A percentile compares a stretch with the other conserved stretches of the same genome.
These are phyloP conservation scores for Parascedosporium putredinis DNA, from an alignment of 2,329 filamentous ascomycete genomes.

Conservation along the genomic window DNA sequence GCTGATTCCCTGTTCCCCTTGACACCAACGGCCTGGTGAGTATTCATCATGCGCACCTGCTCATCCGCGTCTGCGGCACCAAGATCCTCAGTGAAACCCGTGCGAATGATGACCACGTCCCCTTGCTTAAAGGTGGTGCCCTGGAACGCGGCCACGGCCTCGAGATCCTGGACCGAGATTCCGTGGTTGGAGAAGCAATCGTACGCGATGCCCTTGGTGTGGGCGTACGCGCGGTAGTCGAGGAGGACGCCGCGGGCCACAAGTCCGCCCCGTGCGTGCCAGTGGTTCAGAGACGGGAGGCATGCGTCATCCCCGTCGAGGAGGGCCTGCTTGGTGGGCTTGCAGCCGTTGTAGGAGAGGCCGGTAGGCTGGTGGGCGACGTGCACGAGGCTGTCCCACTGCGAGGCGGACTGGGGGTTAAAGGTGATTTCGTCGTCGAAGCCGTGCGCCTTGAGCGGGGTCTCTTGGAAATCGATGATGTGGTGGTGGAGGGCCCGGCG, in stretches of 20 bases:
- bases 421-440: not conserved
- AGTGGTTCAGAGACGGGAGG: not conserved
- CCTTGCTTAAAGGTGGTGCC: conserved; percentile 34
- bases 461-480: not conserved
- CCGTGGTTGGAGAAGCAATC: conserved; percentile 28
- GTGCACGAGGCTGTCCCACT: not conserved
- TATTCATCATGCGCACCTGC: not conserved
- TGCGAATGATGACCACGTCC: conserved; percentile 39
- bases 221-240: conserved; percentile 36
- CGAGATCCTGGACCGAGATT: conserved; percentile 19
- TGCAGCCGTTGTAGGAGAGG: not conserved
- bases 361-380: not conserved
- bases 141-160: conserved; percentile 26
- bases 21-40: not conserved
- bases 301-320: not conserved
- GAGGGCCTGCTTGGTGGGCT: not conserved
- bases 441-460: not conserved
- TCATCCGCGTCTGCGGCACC: not conserved
- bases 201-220: conserved; percentile 24
- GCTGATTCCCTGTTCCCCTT: not conserved
- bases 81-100: conserved; percentile 9
- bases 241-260: conserved; percentile 37
- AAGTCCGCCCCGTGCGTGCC: conserved; percentile 6
- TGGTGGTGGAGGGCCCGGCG: not conserved
- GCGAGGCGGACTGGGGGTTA: not conserved